Percentiles rank a stretch among this genome's conserved stretches.
Conservation (phyloP, 2,329 filamentous ascomycete species). For the Fusarium poae region DNA sequence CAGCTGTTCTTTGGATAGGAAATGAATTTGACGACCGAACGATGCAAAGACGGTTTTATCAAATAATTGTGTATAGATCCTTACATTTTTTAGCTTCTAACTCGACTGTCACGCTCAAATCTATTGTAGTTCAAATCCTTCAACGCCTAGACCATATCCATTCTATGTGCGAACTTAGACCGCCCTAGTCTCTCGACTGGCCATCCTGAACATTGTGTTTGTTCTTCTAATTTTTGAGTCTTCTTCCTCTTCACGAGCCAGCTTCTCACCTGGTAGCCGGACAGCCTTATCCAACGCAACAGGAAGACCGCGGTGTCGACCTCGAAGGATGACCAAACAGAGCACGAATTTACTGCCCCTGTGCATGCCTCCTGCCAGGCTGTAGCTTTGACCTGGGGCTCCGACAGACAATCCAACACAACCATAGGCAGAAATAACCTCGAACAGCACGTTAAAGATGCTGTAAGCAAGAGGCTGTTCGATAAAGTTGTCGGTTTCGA, state of each 20-base stretch:
- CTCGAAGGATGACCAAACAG: slow-evolving; percentile 68
- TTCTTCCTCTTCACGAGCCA: slow-evolving; percentile 52
- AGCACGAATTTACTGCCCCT: slow-evolving; percentile 69
- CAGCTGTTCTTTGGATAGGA: slow-evolving; percentile 65
- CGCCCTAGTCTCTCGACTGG: slow-evolving; percentile 44
- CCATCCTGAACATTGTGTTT: slow-evolving; percentile 47
- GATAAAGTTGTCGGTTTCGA: slow-evolving; percentile 69
- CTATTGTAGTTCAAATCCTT: slow-evolving; percentile 21
- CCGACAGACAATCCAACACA: slow-evolving; percentile 73
- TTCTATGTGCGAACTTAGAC: slow-evolving; percentile 13
- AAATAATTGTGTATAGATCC: slow-evolving; percentile 4
- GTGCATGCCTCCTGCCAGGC: slow-evolving; percentile 67
- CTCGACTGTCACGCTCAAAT: slow-evolving; percentile 16
- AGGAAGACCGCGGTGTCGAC: slow-evolving; percentile 68
- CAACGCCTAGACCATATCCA: slow-evolving; percentile 31
- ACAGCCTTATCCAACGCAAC: slow-evolving; percentile 68
- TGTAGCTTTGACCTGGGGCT: slow-evolving; percentile 65
- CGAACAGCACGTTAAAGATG: slow-evolving; percentile 72
- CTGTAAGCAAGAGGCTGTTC: slow-evolving; percentile 65
- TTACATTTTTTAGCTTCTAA: slow-evolving; percentile 10
- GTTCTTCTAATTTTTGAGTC: slow-evolving; percentile 48
- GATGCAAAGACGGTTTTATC: slow-evolving; percentile 18
- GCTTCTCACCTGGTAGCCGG: slow-evolving; percentile 55
- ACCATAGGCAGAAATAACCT: slow-evolving; percentile 70
- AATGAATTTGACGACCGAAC: slow-evolving; percentile 14